phyloP scores from a whole-genome alignment of 1,284 basidiomycete genomes.

The Cutaneotrichosporon sp. region DNA sequence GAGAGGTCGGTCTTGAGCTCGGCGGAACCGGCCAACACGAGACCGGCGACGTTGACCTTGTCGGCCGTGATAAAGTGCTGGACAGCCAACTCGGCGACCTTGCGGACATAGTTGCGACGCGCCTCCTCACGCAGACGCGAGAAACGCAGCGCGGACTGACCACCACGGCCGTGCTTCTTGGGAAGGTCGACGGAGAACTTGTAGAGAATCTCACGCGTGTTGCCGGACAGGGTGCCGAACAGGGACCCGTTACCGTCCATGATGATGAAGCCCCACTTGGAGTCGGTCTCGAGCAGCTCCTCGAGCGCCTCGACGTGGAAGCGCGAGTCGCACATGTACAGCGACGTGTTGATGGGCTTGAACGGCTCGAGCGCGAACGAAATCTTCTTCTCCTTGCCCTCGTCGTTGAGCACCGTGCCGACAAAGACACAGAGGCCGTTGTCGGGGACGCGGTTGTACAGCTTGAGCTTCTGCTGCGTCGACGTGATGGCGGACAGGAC shows the following conservation, averaged over 20 bases:
- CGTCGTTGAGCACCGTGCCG: conserved; percentile 96
- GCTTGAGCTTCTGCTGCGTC: conserved; percentile 97
- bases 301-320: conserved; percentile 98
- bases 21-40: conserved; percentile 96
- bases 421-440: conserved; percentile 98
- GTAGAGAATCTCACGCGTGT: conserved; percentile 95
- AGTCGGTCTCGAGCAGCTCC: conserved; percentile 95
- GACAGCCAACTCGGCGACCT: conserved; percentile 94
- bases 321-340: conserved; percentile 99
- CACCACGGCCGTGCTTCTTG: conserved; percentile 99
- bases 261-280: conserved; percentile 98
- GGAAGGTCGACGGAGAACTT: conserved; percentile 99
- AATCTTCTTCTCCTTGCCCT: conserved; percentile 98
- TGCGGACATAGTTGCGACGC: conserved; percentile 99
- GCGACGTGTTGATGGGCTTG: conserved; percentile 98
- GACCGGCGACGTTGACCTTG: conserved; percentile 95
- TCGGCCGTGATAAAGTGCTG: conserved; percentile 98
- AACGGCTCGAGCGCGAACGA: conserved; percentile 97
- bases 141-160: conserved; percentile 99
- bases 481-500: conserved; percentile 97
- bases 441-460: conserved; percentile 93
- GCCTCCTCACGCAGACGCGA: conserved; percentile 99
- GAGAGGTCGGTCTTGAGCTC: conserved; percentile 99
- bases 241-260: conserved; percentile 69
- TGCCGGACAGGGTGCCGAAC: conserved; percentile 94